A percentile compares a stretch with the other conserved stretches of the same genome.
These are phyloP conservation scores for Pleodorina starrii DNA, from an alignment of 139 green algal genomes.

Conservation along the genomic window DNA sequence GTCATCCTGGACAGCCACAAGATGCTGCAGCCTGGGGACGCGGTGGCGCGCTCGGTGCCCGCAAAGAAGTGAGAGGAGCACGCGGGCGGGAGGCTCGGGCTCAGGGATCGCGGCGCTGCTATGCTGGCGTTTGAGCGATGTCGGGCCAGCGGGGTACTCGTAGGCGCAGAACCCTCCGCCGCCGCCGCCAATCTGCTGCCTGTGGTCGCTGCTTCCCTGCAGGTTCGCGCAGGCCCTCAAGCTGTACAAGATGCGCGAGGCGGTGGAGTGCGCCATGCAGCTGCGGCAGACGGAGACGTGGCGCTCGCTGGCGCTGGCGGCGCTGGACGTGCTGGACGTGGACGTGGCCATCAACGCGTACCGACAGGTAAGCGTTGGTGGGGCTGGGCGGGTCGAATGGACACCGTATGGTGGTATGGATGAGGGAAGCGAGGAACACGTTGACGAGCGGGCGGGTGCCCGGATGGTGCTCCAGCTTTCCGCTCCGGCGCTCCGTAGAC, in stretches of 20 bases:
- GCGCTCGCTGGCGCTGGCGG: slow-evolving; percentile 66
- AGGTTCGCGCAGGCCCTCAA: slow-evolving; percentile 61
- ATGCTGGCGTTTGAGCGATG: too few relatives aligned
- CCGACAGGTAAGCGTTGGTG: slow-evolving; percentile 41
- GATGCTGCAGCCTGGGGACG: slow-evolving; percentile 57
- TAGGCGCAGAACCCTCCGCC: too few relatives aligned
- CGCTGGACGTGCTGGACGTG: slow-evolving; percentile 79
- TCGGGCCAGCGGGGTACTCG: too few relatives aligned
- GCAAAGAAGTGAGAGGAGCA: slow-evolving; percentile 33
- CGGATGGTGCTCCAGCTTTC: too few relatives aligned
- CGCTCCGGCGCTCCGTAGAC: too few relatives aligned
- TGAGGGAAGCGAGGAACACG: too few relatives aligned
- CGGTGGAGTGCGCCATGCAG: slow-evolving; percentile 64
- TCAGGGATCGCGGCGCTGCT: too few relatives aligned
- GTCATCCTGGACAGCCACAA: slow-evolving; percentile 70
- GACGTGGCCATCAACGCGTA: slow-evolving; percentile 74
- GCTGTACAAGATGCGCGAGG: slow-evolving; percentile 65
- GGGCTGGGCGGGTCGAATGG: too few relatives aligned
- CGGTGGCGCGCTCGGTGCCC: slow-evolving; percentile 21
- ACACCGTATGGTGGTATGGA: too few relatives aligned
- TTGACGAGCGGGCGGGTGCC: too few relatives aligned
- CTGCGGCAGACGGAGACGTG: slow-evolving; percentile 68
- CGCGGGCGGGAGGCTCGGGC: too few relatives aligned
- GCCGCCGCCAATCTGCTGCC: too few relatives aligned
- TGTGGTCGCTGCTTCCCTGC: background rate